These are phyloP conservation scores for Cercospora sesami DNA, from an alignment of 2,329 filamentous ascomycete species.

Conservation along the genomic window DNA sequence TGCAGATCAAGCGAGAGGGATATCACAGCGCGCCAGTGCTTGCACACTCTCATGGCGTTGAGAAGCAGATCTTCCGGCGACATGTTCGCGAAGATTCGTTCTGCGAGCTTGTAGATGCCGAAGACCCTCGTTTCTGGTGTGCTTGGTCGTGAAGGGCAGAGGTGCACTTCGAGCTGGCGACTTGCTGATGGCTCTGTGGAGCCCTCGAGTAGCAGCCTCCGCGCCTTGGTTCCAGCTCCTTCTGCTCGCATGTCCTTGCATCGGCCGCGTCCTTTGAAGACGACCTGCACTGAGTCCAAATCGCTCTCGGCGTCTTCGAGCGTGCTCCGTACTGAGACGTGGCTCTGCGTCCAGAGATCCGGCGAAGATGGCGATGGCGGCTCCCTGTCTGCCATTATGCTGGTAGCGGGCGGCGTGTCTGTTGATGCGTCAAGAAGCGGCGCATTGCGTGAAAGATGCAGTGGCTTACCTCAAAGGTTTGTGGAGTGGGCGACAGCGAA, in stretches of 20 bases:
- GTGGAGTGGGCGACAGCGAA: neutral
- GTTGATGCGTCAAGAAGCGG: neutral
- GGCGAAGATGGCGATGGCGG: neutral
- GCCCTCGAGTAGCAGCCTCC: neutral
- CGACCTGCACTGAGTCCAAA: neutral
- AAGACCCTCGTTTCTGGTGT: neutral
- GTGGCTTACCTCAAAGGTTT: no score
- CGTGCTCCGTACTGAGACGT: neutral
- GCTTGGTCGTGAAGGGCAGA: neutral
- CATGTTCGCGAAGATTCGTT: constrained; percentile 14
- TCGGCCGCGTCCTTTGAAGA: neutral
- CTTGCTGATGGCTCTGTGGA: neutral
- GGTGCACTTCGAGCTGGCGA: neutral
- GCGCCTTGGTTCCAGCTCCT: neutral
- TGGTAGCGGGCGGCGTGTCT: neutral
- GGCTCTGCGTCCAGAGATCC: neutral
- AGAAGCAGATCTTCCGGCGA: constrained; percentile 19
- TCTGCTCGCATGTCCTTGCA: neutral
- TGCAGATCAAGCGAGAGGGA: constrained; percentile 12
- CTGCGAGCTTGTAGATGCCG: neutral
- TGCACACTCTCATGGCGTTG: constrained; percentile 11
- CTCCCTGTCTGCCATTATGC: neutral
- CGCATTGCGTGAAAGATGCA: no score
- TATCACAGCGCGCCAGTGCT: constrained; percentile 8
- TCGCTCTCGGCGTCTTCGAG: neutral